Evolutionary conservation across 1,139 yeast species (phyloP).

Genomic region (Hanseniaspora sp.): DNA sequence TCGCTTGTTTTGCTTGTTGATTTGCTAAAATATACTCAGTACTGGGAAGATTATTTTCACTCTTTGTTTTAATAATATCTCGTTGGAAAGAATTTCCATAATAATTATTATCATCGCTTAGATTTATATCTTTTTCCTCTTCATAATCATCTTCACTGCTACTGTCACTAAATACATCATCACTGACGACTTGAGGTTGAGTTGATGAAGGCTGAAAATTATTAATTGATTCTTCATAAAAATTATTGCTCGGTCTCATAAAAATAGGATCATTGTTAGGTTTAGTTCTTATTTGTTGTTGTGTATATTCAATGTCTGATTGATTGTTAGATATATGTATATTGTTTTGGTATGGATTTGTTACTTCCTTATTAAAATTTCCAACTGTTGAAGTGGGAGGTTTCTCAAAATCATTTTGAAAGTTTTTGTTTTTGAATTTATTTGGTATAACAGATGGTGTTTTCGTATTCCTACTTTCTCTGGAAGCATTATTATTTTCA

Average conservation of each 20-base stretch:
- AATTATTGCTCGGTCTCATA: background rate
- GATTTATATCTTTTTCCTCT: background rate
- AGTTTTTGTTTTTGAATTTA: no score
- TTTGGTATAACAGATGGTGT: background rate
- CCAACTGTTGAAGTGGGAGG: background rate
- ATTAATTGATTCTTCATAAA: background rate
- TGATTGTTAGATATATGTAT: background rate
- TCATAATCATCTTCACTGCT: background rate
- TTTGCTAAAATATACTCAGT: background rate
- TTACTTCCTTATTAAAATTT: background rate
- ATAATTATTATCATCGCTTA: background rate
- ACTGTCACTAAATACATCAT: background rate
- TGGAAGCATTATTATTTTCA: no score
- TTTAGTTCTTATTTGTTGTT: background rate
- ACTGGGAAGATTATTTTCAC: background rate
- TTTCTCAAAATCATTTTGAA: background rate
- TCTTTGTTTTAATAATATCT: background rate
- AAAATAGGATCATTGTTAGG: background rate
- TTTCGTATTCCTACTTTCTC: no score
- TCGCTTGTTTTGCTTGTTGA: background rate
- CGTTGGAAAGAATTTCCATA: background rate
- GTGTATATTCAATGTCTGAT: background rate
- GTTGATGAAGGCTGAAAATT: background rate
- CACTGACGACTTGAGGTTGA: background rate
- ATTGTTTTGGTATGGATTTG: background rate